Base-by-base conservation (phyloP, 2,329 filamentous ascomycete species). In the Pezicula neosporulosa region DNA sequence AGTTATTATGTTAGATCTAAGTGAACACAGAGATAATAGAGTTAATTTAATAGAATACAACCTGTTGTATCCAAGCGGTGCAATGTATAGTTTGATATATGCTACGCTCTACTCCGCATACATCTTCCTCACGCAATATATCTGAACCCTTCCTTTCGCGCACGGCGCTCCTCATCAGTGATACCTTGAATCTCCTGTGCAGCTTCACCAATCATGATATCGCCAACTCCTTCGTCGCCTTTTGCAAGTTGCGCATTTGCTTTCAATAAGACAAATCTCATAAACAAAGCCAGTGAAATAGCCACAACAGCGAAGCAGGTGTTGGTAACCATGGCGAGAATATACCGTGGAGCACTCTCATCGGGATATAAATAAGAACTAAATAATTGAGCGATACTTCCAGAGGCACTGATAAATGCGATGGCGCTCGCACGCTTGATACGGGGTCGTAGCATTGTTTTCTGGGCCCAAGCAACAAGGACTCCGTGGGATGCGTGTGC, bases 391-490 rank as follows among this genome's bases (percentile, higher is more conserved):
- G 46, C 28, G 16, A 45, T 27, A 38, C 27, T 49, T 2, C 50
- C 38, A n/a, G 36, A 21, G n/a, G 39, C 37, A 30, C 49, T 52
- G 38, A 36, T 30, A 18, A 48, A 21, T 37, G 35, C 45, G 12
- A 49, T 19, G 16, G 50, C 27, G 1, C 37, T 46, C 39, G 50
- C 44, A n/a, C 49, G 28, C 30, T 51, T 51, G 27, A 39, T 43
- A 37, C 37, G 44, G 13, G 49, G 49, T 47, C 49, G 49, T 15
- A 39, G 36, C 15, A 51, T 24, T 15, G 33, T 21, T 16, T 33
- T 47, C 18, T 19, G 24, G 1, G 37, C 43, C 44, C 49, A 51
- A 21, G 43, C 21, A 39, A 36, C 18, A 16, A 37, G 19, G 6
- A 41, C 36, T 21, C 35, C 33, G 33, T 47, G 37, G 2, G 35